These are phyloP conservation scores for Salvia splendens DNA, from an alignment of 257 asterid genomes.

Conservation along the genomic window DNA sequence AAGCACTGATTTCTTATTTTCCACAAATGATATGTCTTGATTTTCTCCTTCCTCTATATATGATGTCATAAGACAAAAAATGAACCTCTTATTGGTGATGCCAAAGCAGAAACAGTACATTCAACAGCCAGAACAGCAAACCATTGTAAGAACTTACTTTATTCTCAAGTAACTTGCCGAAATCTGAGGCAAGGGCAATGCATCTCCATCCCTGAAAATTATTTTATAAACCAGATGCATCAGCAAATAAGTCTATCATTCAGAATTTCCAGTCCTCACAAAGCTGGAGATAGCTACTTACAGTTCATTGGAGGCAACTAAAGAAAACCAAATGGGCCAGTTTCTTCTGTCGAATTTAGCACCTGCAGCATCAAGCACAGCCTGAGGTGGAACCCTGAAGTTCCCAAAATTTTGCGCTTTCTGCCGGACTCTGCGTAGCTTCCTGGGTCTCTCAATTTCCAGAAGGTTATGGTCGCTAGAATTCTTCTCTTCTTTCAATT, in stretches of 20 bases:
- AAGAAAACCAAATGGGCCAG: constrained; percentile 85
- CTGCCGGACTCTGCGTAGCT: constrained; percentile 49
- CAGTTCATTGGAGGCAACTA: constrained; percentile 68
- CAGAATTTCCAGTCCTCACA: constrained; percentile 15
- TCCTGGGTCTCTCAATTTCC: constrained; percentile 64
- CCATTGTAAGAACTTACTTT: constrained; percentile 61
- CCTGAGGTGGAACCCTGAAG: constrained; percentile 58
- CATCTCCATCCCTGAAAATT: constrained; percentile 69
- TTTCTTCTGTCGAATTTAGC: constrained; percentile 50
- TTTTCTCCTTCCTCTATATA: neutral
- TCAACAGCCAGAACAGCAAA: constrained; percentile 20
- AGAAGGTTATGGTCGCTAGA: constrained; percentile 36
- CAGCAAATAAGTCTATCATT: constrained; percentile 20
- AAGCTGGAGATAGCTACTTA: constrained; percentile 47
- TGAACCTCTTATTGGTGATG: neutral
- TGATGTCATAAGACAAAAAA: constrained; percentile 17
- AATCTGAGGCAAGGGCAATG: constrained; percentile 78
- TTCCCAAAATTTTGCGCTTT: constrained; percentile 51
- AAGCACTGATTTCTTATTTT: constrained; percentile 14
- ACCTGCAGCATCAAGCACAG: constrained; percentile 58
- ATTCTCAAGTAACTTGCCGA: constrained; percentile 89
- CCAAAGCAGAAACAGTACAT: constrained; percentile 17
- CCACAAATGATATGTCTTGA: neutral
- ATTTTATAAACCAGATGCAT: constrained; percentile 34
- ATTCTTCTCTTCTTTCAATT: constrained; percentile 49